Percentiles rank a stretch among this genome's conserved stretches.
Evolutionary conservation across 2,329 filamentous ascomycete species (phyloP).

Genomic region (Penicillium sp.): DNA sequence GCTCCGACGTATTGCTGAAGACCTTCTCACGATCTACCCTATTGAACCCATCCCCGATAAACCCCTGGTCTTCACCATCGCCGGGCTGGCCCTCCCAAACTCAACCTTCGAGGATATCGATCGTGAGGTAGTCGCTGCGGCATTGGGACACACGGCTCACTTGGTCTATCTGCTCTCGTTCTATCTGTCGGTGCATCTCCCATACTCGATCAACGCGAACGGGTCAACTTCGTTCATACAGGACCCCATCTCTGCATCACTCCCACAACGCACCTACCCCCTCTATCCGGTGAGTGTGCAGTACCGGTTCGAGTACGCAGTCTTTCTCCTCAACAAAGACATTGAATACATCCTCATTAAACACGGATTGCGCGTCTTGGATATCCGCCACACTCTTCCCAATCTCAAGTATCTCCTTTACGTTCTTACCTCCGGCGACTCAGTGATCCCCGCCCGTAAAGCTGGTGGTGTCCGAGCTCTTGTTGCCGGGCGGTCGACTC

Average conservation of each 20-base stretch:
- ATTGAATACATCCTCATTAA: constrained; percentile 69
- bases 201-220: constrained; percentile 72
- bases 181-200: constrained; percentile 75
- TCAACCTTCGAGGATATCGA: constrained; percentile 68
- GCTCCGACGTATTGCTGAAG: constrained; percentile 81
- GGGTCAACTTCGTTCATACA: constrained; percentile 74
- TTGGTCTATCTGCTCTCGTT: constrained; percentile 74
- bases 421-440: constrained; percentile 77
- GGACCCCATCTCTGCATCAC: constrained; percentile 64
- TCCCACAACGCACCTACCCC: constrained; percentile 70
- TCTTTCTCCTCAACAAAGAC: constrained; percentile 95
- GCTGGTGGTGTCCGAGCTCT: constrained; percentile 55
- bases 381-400: constrained; percentile 86
- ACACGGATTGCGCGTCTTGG: constrained; percentile 75
- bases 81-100: constrained; percentile 75
- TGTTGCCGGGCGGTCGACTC: constrained; percentile 38
- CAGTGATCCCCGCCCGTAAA: constrained; percentile 58
- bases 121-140: constrained; percentile 72
- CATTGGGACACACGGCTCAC: constrained; percentile 75
- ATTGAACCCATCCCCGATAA: constrained; percentile 67
- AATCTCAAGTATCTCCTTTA: constrained; percentile 93
- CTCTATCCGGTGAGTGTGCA: constrained; percentile 73
- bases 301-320: constrained; percentile 92
- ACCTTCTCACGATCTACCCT: constrained; percentile 74
- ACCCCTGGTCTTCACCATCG: constrained; percentile 80